phyloP scores from a whole-genome alignment of 306 rosid species.

The Hylodesmum podocarpum region DNA sequence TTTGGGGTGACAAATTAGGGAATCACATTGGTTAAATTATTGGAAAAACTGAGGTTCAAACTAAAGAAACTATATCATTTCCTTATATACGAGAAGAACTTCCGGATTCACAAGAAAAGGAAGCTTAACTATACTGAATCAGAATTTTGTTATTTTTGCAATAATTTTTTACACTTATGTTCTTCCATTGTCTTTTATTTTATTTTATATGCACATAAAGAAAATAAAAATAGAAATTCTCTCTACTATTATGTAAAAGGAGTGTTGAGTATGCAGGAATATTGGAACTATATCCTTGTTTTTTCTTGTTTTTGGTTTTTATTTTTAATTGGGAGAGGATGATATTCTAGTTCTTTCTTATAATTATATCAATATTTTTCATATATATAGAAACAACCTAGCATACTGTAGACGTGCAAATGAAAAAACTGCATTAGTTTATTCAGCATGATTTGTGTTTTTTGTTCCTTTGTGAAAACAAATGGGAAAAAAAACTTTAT shows the following conservation, averaged over 20 bases:
- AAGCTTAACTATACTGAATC: no score
- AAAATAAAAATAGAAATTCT: background rate
- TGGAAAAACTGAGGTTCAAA: constrained; percentile 73
- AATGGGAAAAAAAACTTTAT: background rate
- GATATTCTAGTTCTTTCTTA: background rate
- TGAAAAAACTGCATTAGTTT: background rate
- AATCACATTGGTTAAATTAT: constrained; percentile 72
- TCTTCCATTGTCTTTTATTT: background rate
- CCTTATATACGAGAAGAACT: no score
- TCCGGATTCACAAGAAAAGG: no score
- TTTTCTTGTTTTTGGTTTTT: no score
- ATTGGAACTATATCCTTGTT: no score
- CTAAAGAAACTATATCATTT: constrained; percentile 61
- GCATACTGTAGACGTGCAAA: no score
- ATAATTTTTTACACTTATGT: background rate
- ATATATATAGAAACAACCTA: no score
- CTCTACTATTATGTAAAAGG: background rate
- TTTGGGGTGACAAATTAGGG: constrained; percentile 38
- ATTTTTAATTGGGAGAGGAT: no score
- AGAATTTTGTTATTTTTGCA: background rate
- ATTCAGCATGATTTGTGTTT: background rate
- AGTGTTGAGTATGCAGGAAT: background rate
- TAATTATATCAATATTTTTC: no score
- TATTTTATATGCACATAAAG: background rate
- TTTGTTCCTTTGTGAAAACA: background rate